Percentiles rank a stretch among this genome's conserved stretches.
These are phyloP conservation scores for Solanum tarijense DNA, from an alignment of 257 asterid species.

Conservation along the genomic window DNA sequence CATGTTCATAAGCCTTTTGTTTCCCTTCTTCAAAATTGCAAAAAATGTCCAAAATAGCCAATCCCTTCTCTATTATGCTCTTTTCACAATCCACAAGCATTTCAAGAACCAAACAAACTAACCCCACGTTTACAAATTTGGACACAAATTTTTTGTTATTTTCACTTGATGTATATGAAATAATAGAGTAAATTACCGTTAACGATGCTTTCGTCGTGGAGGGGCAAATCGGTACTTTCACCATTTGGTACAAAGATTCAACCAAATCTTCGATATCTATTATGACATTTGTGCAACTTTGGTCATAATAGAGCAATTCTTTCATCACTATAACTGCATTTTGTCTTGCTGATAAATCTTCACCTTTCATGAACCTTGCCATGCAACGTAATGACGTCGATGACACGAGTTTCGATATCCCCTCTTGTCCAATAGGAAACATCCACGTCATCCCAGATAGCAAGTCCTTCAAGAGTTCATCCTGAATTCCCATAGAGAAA, in stretches of 20 bases:
- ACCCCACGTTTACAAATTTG: conserved; percentile 35
- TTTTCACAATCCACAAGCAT: conserved; percentile 59
- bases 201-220: conserved; percentile 48
- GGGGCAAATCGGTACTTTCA: conserved; percentile 58
- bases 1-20: conserved; percentile 23
- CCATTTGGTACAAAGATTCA: conserved; percentile 29
- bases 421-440: conserved; percentile 36
- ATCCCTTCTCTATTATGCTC: conserved; percentile 36
- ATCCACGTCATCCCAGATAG: conserved; percentile 52
- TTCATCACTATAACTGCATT: conserved; percentile 37
- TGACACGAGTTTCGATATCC: conserved; percentile 36
- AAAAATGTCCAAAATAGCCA: conserved; percentile 40
- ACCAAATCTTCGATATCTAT: conserved; percentile 27
- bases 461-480: conserved; percentile 25
- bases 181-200: conserved; percentile 34
- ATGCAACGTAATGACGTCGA: conserved; percentile 39
- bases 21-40: conserved; percentile 42
- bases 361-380: conserved; percentile 33
- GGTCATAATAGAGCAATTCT: conserved; percentile 26
- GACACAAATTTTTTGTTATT: not conserved
- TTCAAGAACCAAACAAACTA: conserved; percentile 48
- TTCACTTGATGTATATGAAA: not conserved
- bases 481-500: conserved; percentile 23
- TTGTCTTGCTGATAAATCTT: conserved; percentile 45
- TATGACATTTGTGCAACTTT: conserved; percentile 9